Conservation (phyloP, 805 yeast genomes). For the Sugiyamaella boreocaroliniensis region DNA sequence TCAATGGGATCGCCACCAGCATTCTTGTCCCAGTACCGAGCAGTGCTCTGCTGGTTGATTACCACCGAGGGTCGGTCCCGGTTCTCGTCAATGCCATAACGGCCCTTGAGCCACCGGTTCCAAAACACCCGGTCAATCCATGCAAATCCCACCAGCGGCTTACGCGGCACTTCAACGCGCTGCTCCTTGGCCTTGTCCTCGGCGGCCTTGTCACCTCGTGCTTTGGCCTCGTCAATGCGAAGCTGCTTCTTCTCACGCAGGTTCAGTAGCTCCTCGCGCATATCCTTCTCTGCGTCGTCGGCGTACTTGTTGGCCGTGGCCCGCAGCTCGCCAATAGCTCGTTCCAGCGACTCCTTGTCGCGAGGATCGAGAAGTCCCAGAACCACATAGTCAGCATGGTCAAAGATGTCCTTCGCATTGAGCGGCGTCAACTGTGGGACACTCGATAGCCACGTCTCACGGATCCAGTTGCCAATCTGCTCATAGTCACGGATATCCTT, state of each 20-base stretch:
- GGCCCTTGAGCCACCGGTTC: conserved; percentile 29
- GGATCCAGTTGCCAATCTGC: conserved; percentile 27
- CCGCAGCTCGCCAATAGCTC: conserved; percentile 25
- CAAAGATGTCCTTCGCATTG: conserved; percentile 28
- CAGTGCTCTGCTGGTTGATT: conserved; percentile 24
- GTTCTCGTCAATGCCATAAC: conserved; percentile 24
- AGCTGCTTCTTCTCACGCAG: conserved; percentile 27
- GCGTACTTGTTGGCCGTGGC: conserved; percentile 27
- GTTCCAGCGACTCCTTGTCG: conserved; percentile 19
- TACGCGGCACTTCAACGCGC: conserved; percentile 20
- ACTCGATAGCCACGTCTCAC: conserved; percentile 30
- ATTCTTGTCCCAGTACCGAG: conserved; percentile 29
- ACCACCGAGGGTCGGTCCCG: conserved; percentile 20
- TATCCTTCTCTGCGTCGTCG: conserved; percentile 21
- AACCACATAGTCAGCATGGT: conserved; percentile 26
- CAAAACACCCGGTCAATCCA: conserved; percentile 33
- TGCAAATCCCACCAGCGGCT: conserved; percentile 29
- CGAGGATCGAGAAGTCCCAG: conserved; percentile 29
- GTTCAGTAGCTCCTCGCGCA: conserved; percentile 22
- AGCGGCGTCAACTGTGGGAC: conserved; percentile 33
- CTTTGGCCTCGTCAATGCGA: conserved; percentile 30
- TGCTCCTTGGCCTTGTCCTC: conserved; percentile 25
- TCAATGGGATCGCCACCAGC: conserved; percentile 20
- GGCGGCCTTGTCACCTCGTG: conserved; percentile 27
- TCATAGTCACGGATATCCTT: conserved; percentile 29